Percentiles rank a stretch among this genome's conserved stretches.
Evolutionary conservation across 768 basidiomycete species (phyloP).

Genomic region (Russula emetica): DNA sequence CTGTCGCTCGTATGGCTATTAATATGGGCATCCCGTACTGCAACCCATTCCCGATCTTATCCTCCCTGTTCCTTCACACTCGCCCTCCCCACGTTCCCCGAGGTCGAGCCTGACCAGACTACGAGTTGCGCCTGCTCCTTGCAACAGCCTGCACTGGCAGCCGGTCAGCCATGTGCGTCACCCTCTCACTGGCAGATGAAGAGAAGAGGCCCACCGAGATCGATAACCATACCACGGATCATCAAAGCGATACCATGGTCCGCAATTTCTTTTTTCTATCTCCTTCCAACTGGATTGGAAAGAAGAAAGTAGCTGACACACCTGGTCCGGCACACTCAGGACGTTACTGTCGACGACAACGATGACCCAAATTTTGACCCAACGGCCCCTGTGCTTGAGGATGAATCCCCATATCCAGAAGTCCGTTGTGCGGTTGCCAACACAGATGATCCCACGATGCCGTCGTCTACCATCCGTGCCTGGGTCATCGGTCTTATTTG

Average conservation of each 20-base stretch:
- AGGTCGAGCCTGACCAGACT: neutral
- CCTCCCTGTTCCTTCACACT: neutral
- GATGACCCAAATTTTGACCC: constrained; percentile 38
- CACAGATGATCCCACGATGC: constrained; percentile 45
- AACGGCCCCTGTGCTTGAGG: constrained; percentile 34
- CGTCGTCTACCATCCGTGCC: constrained; percentile 36
- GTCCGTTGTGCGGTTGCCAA: constrained; percentile 49
- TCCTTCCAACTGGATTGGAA: neutral
- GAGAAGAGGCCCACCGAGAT: constrained; percentile 29
- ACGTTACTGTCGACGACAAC: constrained; percentile 28
- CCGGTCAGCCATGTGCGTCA: constrained; percentile 17
- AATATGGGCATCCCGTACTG: too few species aligned
- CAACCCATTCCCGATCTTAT: neutral
- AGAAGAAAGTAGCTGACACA: too few species aligned
- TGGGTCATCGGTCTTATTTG: constrained; percentile 42
- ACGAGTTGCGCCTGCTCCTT: neutral
- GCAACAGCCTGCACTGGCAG: neutral
- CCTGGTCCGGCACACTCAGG: neutral
- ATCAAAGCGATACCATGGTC: neutral
- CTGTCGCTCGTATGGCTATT: too few species aligned
- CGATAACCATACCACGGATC: constrained; percentile 21
- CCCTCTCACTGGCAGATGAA: constrained; percentile 6
- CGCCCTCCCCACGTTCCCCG: neutral
- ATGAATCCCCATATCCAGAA: constrained; percentile 53
- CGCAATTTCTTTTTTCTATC: neutral